phyloP scores from a whole-genome alignment of 495 filamentous ascomycete species.

The Rostrohypoxylon terebratum region DNA sequence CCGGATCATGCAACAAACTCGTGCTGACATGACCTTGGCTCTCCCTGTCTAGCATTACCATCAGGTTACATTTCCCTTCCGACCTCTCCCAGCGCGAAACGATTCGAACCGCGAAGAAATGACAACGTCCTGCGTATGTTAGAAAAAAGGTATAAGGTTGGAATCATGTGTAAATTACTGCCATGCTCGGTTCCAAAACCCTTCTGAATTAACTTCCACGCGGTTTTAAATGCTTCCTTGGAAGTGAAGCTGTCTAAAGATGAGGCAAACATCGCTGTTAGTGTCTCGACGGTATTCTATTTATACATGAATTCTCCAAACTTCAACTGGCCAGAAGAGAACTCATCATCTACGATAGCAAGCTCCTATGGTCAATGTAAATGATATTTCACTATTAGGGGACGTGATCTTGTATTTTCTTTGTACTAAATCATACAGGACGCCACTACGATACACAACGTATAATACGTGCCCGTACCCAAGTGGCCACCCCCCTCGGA shows the following conservation, averaged over 20 bases:
- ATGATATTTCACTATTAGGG: neutral
- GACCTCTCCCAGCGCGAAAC: too few species aligned
- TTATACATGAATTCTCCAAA: neutral
- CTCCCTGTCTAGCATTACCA: too few species aligned
- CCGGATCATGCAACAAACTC: neutral
- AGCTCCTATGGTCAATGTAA: neutral
- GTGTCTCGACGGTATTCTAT: neutral
- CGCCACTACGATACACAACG: neutral
- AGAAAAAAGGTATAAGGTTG: neutral
- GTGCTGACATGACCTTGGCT: too few species aligned
- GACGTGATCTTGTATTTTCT: neutral
- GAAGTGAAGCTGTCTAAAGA: neutral
- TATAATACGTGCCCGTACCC: neutral
- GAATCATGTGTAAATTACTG: neutral
- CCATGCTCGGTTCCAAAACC: neutral
- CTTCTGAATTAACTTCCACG: neutral
- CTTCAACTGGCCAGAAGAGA: neutral
- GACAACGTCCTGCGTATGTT: neutral
- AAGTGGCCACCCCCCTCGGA: neutral
- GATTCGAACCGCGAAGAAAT: neutral
- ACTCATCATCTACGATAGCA: neutral
- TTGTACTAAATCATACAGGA: neutral
- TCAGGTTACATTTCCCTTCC: too few species aligned
- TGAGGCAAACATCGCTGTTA: neutral
- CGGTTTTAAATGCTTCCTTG: neutral